Percentiles rank a stretch among this genome's conserved stretches.
Evolutionary conservation across 2,329 filamentous ascomycete species (phyloP).

Genomic region (Penicillium sp.): DNA sequence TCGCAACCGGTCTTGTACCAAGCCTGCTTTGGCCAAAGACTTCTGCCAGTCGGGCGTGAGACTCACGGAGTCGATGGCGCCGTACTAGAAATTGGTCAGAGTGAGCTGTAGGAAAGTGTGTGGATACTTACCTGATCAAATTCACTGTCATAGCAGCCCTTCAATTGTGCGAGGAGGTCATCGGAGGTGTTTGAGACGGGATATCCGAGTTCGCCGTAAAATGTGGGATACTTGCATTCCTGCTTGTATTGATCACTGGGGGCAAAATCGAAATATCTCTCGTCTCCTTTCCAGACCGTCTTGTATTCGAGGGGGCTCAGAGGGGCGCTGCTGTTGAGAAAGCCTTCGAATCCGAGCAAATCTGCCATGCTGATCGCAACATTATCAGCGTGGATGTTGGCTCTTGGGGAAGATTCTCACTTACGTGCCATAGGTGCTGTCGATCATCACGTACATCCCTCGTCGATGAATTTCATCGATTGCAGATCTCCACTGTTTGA

Average conservation of each 20-base stretch:
- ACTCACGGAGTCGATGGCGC: constrained; percentile 60
- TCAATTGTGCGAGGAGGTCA: constrained; percentile 33
- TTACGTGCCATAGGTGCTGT: constrained; percentile 54
- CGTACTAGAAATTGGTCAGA: constrained; percentile 47
- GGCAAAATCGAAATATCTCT: constrained; percentile 57
- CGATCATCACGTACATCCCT: constrained; percentile 62
- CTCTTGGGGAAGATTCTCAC: neutral
- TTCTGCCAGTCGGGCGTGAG: constrained; percentile 60
- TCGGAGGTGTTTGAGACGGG: constrained; percentile 43
- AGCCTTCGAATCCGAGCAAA: constrained; percentile 59
- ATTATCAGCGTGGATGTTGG: neutral
- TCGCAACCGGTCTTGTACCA: constrained; percentile 62
- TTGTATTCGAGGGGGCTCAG: constrained; percentile 56
- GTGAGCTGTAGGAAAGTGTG: neutral
- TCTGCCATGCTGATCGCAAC: constrained; percentile 52
- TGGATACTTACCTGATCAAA: constrained; percentile 47
- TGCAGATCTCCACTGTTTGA: constrained; percentile 56
- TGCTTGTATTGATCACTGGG: constrained; percentile 52
- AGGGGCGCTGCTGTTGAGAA: constrained; percentile 55
- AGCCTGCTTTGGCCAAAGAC: constrained; percentile 62
- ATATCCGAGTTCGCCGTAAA: constrained; percentile 57
- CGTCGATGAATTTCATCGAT: constrained; percentile 48
- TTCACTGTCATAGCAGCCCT: constrained; percentile 58
- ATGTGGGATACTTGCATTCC: constrained; percentile 56
- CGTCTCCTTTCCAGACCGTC: constrained; percentile 53